Evolutionary conservation across 2,329 filamentous ascomycete genomes (phyloP), one percentile per base, ranked within the genome.

Genomic region (Apiospora aurea): DNA sequence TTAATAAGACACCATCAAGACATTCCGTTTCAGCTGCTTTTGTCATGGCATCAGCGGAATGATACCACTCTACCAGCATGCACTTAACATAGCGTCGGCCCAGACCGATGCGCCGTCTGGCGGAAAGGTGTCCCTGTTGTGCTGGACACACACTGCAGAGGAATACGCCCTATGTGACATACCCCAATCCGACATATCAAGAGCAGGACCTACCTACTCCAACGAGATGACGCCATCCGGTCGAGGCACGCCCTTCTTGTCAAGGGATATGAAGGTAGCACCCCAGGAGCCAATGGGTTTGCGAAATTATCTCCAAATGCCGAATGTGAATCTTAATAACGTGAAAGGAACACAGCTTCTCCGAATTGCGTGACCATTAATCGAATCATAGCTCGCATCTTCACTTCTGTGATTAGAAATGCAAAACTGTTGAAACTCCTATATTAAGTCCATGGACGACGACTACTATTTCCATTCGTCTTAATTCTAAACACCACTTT

Each of bases 391-490:
- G 16, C 8, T 29, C 24, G 16, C 29, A 64, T 41, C 57, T 41
- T 53, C 14, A 21, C 46, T 29, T 44, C 16, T 3, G 53, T 70
- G 71, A 70, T 72, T 72, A 70, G 46, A 72, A 72, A 72, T 72
- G 8, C 43, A 29, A 68, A 16, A 10, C n/a, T n/a, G n/a, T 29
- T 21, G 8, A 29, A 29, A 3, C 34, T 41, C n/a, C 18, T 64
- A 64, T 64, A 64, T 64, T 14, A 41, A 41, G 6, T n/a, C n/a
- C n/a, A n/a, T n/a, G n/a, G n/a, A n/a, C n/a, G n/a, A n/a, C n/a
- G n/a, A n/a, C n/a, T n/a, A n/a, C n/a, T n/a, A n/a, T n/a, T n/a
- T n/a, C n/a, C n/a, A n/a, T n/a, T n/a, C n/a, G n/a, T n/a, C n/a
- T n/a, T n/a, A n/a, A n/a, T n/a, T n/a, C n/a, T n/a, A n/a, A 6